These are phyloP conservation scores for Breviolum minutum DNA, from an alignment of 73 alveolate species.

Conservation along the genomic window DNA sequence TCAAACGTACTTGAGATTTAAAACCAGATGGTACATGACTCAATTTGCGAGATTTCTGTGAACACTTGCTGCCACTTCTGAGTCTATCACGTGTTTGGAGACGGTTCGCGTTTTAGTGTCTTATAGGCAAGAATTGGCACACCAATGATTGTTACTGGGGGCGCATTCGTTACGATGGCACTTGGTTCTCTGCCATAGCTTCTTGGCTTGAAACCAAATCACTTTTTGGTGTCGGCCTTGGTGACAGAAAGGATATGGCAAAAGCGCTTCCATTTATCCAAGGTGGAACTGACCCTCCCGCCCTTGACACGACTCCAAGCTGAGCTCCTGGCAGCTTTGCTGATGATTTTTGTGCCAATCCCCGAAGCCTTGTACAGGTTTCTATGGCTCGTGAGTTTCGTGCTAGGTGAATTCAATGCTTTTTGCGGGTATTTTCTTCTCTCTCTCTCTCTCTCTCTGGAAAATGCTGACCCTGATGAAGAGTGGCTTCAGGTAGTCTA, in stretches of 20 bases:
- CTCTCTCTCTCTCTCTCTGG: background rate
- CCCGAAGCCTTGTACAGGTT: background rate
- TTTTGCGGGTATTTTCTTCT: background rate
- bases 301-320: constrained; percentile 18
- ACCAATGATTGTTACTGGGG: constrained; percentile 75
- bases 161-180: constrained; percentile 66
- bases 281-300: constrained; percentile 52
- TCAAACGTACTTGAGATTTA: background rate
- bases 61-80: no score
- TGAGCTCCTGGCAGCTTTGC: constrained; percentile 23
- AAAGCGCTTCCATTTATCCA: background rate
- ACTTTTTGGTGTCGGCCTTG: background rate
- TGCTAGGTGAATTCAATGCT: background rate
- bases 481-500: constrained; percentile 4
- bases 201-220: background rate
- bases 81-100: background rate
- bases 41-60: no score
- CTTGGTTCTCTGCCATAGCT: constrained; percentile 43
- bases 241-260: background rate
- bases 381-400: background rate
- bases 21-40: no score
- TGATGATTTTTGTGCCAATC: background rate
- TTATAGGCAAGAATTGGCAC: constrained; percentile 82
- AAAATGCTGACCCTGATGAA: background rate
- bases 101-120: background rate